These are phyloP conservation scores for Handroanthus guayacan DNA, from an alignment of 257 asterid species.

Conservation along the genomic window DNA sequence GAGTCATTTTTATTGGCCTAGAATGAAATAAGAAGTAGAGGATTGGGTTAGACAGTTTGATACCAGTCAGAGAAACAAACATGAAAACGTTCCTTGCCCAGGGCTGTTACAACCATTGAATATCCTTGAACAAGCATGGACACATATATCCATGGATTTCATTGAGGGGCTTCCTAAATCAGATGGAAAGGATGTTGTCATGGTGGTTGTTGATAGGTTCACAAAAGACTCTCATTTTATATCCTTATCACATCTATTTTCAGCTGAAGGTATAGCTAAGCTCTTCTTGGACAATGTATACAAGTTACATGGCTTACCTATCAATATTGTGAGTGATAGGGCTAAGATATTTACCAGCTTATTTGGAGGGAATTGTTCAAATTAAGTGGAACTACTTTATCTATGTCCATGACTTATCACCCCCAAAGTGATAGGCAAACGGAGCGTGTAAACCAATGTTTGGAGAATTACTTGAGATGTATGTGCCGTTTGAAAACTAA, in stretches of 20 bases:
- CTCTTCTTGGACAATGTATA: no score
- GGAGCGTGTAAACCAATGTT: neutral
- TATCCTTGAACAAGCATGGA: neutral
- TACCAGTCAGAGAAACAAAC: no score
- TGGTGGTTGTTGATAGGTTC: neutral
- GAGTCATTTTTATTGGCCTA: no score
- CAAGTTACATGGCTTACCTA: slow-evolving; percentile 1
- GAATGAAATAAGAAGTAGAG: neutral
- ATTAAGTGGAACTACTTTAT: neutral
- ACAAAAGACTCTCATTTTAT: no score
- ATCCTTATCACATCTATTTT: no score
- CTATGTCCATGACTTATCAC: neutral
- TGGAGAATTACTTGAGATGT: neutral
- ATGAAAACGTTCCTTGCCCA: no score
- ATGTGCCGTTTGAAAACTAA: neutral
- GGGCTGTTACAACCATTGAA: neutral
- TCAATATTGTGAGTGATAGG: no score
- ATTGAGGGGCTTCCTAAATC: neutral
- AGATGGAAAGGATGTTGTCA: neutral
- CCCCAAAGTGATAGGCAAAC: slow-evolving; percentile 18
- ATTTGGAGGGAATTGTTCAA: neutral
- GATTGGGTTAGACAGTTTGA: neutral
- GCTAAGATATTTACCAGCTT: no score
- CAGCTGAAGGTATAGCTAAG: no score
- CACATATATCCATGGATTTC: neutral